These are phyloP conservation scores for Rhodomyrtus tomentosa DNA, from an alignment of 345 rosid genomes.

Conservation along the genomic window DNA sequence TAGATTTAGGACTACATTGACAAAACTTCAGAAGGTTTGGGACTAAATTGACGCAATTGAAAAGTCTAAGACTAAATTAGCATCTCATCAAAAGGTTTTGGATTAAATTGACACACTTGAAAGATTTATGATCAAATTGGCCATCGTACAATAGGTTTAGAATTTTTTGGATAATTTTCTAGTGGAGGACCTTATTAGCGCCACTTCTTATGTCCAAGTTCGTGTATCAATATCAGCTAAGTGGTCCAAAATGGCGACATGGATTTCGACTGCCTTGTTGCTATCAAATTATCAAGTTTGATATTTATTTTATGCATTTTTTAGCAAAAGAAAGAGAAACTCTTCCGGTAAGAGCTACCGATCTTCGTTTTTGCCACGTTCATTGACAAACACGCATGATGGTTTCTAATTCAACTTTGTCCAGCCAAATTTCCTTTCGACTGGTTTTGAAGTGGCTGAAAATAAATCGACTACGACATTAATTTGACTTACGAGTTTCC, in stretches of 20 bases:
- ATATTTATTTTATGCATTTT: background rate
- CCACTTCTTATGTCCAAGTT: background rate
- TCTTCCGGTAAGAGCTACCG: background rate
- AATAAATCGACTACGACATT: background rate
- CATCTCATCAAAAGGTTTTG: too few relatives aligned
- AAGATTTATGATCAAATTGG: too few relatives aligned
- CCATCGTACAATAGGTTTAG: too few relatives aligned
- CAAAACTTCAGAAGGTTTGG: too few relatives aligned
- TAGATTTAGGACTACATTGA: too few relatives aligned
- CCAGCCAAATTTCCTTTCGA: background rate
- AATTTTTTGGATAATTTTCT: too few relatives aligned
- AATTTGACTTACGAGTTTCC: background rate
- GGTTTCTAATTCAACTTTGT: background rate
- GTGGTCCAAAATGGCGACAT: background rate
- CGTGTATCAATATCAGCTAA: background rate
- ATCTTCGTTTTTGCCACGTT: background rate
- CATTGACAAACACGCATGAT: background rate
- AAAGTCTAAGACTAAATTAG: too few relatives aligned
- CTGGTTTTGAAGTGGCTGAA: background rate
- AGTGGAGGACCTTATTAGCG: background rate
- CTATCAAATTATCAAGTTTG: background rate
- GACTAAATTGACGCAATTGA: too few relatives aligned
- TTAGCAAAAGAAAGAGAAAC: background rate
- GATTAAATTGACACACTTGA: too few relatives aligned
- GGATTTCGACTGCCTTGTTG: background rate